Evolutionary conservation across 2,329 filamentous ascomycete genomes (phyloP), one percentile per base, ranked within the genome.

Genomic region (Didymella arachidicola): DNA sequence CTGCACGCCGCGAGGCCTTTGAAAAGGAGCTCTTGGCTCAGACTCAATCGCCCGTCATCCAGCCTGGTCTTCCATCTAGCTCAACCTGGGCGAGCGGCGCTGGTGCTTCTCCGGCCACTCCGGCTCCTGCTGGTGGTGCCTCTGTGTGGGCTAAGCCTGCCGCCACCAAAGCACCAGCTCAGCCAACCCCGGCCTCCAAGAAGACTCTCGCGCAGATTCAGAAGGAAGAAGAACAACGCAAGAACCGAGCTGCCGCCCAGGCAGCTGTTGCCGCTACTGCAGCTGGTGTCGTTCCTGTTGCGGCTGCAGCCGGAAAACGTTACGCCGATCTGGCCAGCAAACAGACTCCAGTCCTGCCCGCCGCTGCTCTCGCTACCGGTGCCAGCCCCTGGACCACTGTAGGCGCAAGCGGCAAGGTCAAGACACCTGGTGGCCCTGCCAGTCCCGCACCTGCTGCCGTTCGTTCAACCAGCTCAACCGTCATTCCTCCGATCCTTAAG

Each of bases 181-280:
- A 77, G 38, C 75, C 78, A 8, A 66, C 57, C 29, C 75, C 72
- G 63, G 79, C 69, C 75, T 80, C 79, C 11, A 95, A 96, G 82
- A 97, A 97, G 85, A 97, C 93, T 0, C 83, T 98, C 43, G 92
- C 93, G 25, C 94, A 98, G 67, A 98, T 99, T 59, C 95, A 98
- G 76, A 93, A 93, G 63, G 95, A 99, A 79, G 95, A 99, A 73
- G 95, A 98, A 74, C 84, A 85, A 18, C 89, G 91, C 64, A 99
- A 99, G 83, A 88, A 90, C 70, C 92, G 90, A 75, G 85, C 87
- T 42, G 82, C 81, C 7, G 81, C 81, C 32, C 81, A 82, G 7
- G 79, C 79, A 38, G 77, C 82, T 11, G 79, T 79, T 19, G 77
- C 81, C 8, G 79, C 83, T 22, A 75, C 75, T 14, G 64, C 72